Evolutionary conservation across 75 land plant genomes (phyloP).

Genomic region (Larix kaempferi): DNA sequence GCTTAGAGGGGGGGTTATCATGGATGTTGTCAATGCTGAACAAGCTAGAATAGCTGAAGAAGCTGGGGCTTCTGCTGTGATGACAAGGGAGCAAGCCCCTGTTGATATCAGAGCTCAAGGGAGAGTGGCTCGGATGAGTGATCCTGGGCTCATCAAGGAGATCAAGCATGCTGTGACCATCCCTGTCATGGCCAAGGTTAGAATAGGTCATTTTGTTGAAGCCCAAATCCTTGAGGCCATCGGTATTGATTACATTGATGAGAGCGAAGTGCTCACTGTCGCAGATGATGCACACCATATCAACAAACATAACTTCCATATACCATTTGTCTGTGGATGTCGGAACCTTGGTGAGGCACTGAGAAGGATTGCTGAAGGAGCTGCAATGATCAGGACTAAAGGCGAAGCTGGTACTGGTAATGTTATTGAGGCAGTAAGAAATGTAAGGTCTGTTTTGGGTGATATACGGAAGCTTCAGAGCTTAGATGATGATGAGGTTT

Average conservation of each 20-base stretch:
- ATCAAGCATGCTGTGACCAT: constrained; percentile 39
- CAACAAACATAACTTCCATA: constrained; percentile 36
- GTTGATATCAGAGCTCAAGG: constrained; percentile 33
- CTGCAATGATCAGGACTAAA: constrained; percentile 77
- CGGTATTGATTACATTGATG: constrained; percentile 38
- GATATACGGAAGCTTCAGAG: constrained; percentile 31
- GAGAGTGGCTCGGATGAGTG: constrained; percentile 45
- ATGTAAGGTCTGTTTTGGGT: constrained; percentile 52
- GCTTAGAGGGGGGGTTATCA: constrained; percentile 39
- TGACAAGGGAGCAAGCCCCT: constrained; percentile 34
- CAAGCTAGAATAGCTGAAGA: constrained; percentile 39
- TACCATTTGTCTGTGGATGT: constrained; percentile 21
- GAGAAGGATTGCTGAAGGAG: constrained; percentile 35
- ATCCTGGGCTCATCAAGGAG: constrained; percentile 33
- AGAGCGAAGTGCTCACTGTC: constrained; percentile 39
- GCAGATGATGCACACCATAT: constrained; percentile 33
- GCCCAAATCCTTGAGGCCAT: constrained; percentile 40
- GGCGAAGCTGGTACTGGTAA: constrained; percentile 92
- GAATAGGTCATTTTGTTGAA: constrained; percentile 44
- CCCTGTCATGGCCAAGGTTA: constrained; percentile 42
- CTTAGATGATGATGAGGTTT: constrained; percentile 35
- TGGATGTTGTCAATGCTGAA: constrained; percentile 36
- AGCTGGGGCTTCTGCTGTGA: constrained; percentile 34
- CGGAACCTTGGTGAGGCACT: constrained; percentile 27
- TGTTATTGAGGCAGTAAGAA: constrained; percentile 77